These are phyloP conservation scores for Trametes coccinea DNA, from an alignment of 768 basidiomycete genomes.

Conservation along the genomic window DNA sequence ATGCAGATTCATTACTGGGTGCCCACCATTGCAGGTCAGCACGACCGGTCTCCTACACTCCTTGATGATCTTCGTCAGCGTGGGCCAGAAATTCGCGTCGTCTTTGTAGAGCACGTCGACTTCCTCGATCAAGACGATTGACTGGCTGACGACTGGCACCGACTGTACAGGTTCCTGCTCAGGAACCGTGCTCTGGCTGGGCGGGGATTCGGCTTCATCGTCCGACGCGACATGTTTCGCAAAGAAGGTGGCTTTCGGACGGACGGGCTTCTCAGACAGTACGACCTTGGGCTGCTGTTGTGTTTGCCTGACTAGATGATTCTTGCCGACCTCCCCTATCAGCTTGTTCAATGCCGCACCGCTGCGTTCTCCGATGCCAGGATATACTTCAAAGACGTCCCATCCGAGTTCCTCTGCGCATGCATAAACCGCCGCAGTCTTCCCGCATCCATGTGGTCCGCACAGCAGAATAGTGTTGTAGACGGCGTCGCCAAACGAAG, in stretches of 20 bases:
- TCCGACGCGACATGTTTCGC: constrained; percentile 25
- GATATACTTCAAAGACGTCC: constrained; percentile 96
- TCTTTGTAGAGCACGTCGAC: constrained; percentile 92
- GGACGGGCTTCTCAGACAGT: neutral
- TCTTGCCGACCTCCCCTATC: constrained; percentile 92
- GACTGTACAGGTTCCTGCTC: neutral
- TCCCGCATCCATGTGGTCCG: constrained; percentile 85
- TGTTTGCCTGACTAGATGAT: constrained; percentile 51
- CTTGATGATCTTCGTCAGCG: constrained; percentile 77
- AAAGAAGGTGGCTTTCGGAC: constrained; percentile 13
- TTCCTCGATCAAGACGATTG: constrained; percentile 89
- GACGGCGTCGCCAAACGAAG: constrained; percentile 48
- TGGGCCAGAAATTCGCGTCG: constrained; percentile 84
- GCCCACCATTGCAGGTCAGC: constrained; percentile 91
- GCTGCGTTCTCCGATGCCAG: constrained; percentile 89
- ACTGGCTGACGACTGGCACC: constrained; percentile 59
- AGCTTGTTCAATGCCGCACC: constrained; percentile 75
- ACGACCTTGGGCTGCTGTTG: constrained; percentile 22
- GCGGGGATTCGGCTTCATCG: constrained; percentile 15
- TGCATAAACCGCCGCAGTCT: constrained; percentile 91
- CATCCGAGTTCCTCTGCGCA: constrained; percentile 92
- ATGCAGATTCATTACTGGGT: neutral
- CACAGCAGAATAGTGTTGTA: constrained; percentile 85
- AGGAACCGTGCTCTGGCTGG: neutral
- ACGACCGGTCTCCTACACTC: constrained; percentile 87